These are phyloP conservation scores for Vicia villosa DNA, from an alignment of 306 rosid genomes.

Conservation along the genomic window DNA sequence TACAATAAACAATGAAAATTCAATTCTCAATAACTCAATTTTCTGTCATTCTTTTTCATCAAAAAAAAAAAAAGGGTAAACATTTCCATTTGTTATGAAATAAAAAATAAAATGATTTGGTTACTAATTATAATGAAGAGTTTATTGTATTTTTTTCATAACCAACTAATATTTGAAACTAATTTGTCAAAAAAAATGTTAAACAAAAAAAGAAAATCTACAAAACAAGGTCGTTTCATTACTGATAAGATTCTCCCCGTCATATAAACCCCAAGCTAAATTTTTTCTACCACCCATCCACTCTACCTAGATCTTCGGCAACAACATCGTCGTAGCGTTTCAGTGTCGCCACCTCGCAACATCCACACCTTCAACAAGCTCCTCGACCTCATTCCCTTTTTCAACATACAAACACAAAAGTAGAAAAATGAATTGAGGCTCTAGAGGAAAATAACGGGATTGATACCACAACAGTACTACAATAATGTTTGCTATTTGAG, in stretches of 20 bases:
- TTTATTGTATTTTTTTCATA: too few species aligned
- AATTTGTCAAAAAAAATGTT: too few species aligned
- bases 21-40: too few species aligned
- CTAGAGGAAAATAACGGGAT: conserved; percentile 15
- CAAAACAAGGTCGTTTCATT: neutral
- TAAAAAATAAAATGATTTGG: too few species aligned
- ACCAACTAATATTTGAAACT: too few species aligned
- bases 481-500: conserved; percentile 65
- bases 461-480: neutral
- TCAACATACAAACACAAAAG: neutral
- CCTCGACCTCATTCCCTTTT: neutral
- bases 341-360: neutral
- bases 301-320: neutral
- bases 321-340: neutral
- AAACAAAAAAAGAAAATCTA: neutral
- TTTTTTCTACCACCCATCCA: neutral
- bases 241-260: too few species aligned
- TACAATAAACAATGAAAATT: too few species aligned
- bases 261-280: neutral
- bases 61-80: too few species aligned
- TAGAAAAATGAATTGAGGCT: neutral
- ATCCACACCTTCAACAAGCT: neutral
- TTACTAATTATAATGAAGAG: too few species aligned
- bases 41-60: too few species aligned
- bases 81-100: too few species aligned